Evolutionary conservation across 257 asterid species (phyloP).

Genomic region (Lantana camara): DNA sequence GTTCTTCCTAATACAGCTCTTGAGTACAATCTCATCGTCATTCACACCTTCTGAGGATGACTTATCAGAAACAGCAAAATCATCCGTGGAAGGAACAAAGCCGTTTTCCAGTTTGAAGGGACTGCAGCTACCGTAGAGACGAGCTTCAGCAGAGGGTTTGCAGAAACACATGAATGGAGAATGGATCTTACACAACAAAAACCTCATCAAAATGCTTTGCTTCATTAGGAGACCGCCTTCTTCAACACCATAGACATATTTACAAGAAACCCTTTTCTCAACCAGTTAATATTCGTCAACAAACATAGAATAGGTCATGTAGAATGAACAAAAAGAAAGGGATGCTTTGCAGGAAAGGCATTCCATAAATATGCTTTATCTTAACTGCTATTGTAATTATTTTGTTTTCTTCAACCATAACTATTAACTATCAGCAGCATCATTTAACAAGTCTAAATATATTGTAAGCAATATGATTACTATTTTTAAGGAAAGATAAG

Average conservation of each 20-base stretch:
- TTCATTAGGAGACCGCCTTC: constrained; percentile 43
- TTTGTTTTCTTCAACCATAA: too few species aligned
- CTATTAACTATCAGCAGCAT: not conserved
- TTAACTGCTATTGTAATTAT: constrained; percentile 13
- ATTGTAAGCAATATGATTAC: too few species aligned
- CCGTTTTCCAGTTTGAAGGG: constrained; percentile 56
- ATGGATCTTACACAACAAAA: constrained; percentile 76
- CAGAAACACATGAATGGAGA: constrained; percentile 87
- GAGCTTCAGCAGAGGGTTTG: constrained; percentile 77
- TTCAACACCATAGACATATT: too few species aligned
- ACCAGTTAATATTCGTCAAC: too few species aligned
- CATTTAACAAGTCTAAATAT: too few species aligned
- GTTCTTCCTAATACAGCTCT: constrained; percentile 62
- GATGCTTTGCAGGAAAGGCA: constrained; percentile 49
- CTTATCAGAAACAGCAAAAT: constrained; percentile 34
- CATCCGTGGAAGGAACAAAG: constrained; percentile 31
- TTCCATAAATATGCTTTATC: constrained; percentile 30
- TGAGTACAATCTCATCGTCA: constrained; percentile 31
- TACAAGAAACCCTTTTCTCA: too few species aligned
- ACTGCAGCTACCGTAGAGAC: constrained; percentile 48
- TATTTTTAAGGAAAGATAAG: too few species aligned
- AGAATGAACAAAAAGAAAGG: constrained; percentile 36
- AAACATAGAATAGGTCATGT: not conserved
- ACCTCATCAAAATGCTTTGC: constrained; percentile 73
- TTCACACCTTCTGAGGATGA: not conserved